A percentile compares a stretch with the other conserved stretches of the same genome.
phyloP scores from a whole-genome alignment of 192 early-diverging fungal genomes.

The Coemansia sp. region DNA sequence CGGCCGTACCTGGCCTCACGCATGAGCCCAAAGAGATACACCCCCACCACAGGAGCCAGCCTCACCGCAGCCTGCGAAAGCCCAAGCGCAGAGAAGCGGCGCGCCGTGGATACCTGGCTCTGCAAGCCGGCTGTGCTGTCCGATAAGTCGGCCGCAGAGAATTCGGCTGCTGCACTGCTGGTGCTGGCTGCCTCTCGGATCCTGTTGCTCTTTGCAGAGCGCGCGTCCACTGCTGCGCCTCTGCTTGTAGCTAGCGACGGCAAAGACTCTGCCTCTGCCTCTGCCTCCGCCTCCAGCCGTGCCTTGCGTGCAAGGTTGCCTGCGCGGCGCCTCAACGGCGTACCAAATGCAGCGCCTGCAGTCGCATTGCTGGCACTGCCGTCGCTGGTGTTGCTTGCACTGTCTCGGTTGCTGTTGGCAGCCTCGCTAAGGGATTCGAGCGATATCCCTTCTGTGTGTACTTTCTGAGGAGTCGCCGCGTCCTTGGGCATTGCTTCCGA shows the following conservation, averaged over 20 bases:
- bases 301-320: conserved; percentile 49
- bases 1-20: conserved; percentile 33
- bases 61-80: conserved; percentile 21
- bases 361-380: too few relatives aligned
- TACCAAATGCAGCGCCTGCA: too few relatives aligned
- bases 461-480: too few relatives aligned
- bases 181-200: conserved; percentile 1
- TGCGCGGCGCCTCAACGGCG: conserved; percentile 25
- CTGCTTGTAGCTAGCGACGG: background rate
- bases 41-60: conserved; percentile 19
- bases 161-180: conserved; percentile 3
- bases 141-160: background rate
- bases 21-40: conserved; percentile 34
- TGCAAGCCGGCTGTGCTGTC: background rate
- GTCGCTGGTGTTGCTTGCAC: too few relatives aligned
- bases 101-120: background rate
- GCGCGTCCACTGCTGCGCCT: too few relatives aligned
- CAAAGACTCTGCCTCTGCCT: background rate
- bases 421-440: conserved; percentile 9
- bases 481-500: conserved; percentile 2
- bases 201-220: too few relatives aligned
- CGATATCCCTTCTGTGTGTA: conserved; percentile 13
- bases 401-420: background rate
- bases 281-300: conserved; percentile 13
- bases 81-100: conserved; percentile 31